phyloP scores from a whole-genome alignment of 148 eudicot genomes.

The Fallopia convolvulus region DNA sequence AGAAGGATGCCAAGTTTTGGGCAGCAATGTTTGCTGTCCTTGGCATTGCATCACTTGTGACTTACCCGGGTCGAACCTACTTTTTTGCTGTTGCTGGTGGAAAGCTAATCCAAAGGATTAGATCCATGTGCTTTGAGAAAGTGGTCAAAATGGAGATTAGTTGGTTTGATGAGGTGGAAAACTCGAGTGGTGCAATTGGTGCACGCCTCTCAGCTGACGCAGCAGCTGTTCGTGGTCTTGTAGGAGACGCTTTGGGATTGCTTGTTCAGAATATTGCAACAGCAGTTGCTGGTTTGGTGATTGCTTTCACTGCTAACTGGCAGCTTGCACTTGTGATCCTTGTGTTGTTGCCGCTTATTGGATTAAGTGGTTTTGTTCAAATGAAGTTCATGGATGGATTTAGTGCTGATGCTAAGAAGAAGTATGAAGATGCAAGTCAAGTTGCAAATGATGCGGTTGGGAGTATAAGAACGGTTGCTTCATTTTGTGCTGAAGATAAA shows the following conservation, averaged over 20 bases:
- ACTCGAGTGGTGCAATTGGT: constrained; percentile 74
- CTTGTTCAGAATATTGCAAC: constrained; percentile 58
- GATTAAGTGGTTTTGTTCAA: constrained; percentile 47
- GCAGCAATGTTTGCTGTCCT: constrained; percentile 20
- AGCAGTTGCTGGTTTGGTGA: constrained; percentile 43
- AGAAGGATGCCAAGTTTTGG: constrained; percentile 23
- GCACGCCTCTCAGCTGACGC: constrained; percentile 71
- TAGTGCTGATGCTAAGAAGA: constrained; percentile 71
- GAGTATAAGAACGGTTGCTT: constrained; percentile 70
- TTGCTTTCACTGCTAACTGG: constrained; percentile 74
- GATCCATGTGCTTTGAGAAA: constrained; percentile 60
- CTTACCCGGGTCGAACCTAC: constrained; percentile 22
- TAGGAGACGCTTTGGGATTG: constrained; percentile 71
- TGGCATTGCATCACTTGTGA: constrained; percentile 20
- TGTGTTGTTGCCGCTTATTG: constrained; percentile 55
- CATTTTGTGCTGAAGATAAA: constrained; percentile 63
- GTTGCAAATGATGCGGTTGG: constrained; percentile 76
- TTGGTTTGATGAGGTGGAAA: constrained; percentile 66
- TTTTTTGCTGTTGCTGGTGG: constrained; percentile 29
- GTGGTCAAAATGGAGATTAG: constrained; percentile 67
- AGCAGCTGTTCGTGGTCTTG: constrained; percentile 56
- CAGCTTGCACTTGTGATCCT: constrained; percentile 61
- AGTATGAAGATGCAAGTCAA: constrained; percentile 71
- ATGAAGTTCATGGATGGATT: constrained; percentile 59
- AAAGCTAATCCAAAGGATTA: constrained; percentile 21